phyloP scores from a whole-genome alignment of 2,329 filamentous ascomycete genomes.

The Claviceps sp. region DNA sequence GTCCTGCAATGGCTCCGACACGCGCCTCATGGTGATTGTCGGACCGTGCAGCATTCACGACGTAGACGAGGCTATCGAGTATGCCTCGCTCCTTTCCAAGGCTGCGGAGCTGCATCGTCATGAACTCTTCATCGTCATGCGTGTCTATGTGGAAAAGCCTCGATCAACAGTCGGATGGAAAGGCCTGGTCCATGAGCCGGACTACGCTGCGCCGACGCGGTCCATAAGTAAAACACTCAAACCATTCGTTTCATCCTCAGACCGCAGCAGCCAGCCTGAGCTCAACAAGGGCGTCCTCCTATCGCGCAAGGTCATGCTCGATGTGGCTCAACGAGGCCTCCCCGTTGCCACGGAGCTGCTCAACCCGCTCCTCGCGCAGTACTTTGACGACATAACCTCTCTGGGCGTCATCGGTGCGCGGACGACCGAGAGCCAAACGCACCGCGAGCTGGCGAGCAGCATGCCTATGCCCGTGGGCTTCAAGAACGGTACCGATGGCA shows the following conservation, averaged over 20 bases:
- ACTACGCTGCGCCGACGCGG: constrained; percentile 51
- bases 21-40: constrained; percentile 58
- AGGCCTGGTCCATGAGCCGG: constrained; percentile 94
- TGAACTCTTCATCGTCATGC: constrained; percentile 92
- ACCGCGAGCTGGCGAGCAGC: constrained; percentile 86
- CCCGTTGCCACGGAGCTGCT: constrained; percentile 96
- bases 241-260: too few relatives aligned
- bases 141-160: constrained; percentile 96
- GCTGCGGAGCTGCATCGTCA: constrained; percentile 80
- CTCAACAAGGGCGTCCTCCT: constrained; percentile 94
- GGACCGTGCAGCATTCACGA: constrained; percentile 98
- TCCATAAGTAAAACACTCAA: too few relatives aligned
- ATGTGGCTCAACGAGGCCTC: constrained; percentile 85
- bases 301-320: constrained; percentile 81
- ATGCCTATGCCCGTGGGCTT: constrained; percentile 96
- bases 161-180: constrained; percentile 98
- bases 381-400: constrained; percentile 81
- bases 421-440: constrained; percentile 90
- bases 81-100: constrained; percentile 71
- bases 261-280: constrained; percentile 58
- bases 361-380: constrained; percentile 95
- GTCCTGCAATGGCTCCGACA: constrained; percentile 5
- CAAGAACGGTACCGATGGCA: constrained; percentile 98
- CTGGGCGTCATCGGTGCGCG: constrained; percentile 91
- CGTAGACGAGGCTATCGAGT: constrained; percentile 76